A percentile compares a stretch with the other conserved stretches of the same genome.
Evolutionary conservation across 2,329 filamentous ascomycete species (phyloP).

Genomic region (Cladophialophora yegresii): DNA sequence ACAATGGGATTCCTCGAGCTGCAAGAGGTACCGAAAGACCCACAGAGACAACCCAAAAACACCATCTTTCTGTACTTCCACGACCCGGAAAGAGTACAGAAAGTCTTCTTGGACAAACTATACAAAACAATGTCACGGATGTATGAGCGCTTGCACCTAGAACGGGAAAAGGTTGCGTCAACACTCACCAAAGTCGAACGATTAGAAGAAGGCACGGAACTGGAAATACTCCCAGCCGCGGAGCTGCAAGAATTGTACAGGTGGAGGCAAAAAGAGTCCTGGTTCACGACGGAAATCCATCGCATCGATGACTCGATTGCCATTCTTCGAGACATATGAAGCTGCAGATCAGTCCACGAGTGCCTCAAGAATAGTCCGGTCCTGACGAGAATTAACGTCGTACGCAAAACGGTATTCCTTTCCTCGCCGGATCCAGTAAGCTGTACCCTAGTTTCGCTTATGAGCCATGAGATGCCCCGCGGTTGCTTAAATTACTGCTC

Average conservation of each 20-base stretch:
- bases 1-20: conserved; percentile 83
- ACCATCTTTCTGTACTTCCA: conserved; percentile 93
- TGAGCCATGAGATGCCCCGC: too few relatives aligned
- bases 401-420: too few relatives aligned
- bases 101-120: conserved; percentile 72
- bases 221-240: conserved; percentile 72
- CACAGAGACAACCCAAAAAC: conserved; percentile 74
- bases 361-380: background rate
- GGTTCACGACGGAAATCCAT: conserved; percentile 75
- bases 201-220: conserved; percentile 78
- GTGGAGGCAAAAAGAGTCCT: conserved; percentile 65
- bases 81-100: conserved; percentile 71
- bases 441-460: too few relatives aligned
- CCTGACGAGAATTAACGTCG: too few relatives aligned
- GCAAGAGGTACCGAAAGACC: conserved; percentile 91
- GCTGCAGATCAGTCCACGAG: background rate
- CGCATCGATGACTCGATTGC: conserved; percentile 83
- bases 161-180: conserved; percentile 69
- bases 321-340: conserved; percentile 74
- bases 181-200: conserved; percentile 81
- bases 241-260: conserved; percentile 70
- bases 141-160: conserved; percentile 75
- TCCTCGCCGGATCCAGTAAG: too few relatives aligned
- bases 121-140: conserved; percentile 90
- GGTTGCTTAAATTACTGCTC: too few relatives aligned